A percentile compares a stretch with the other conserved stretches of the same genome.
Evolutionary conservation across 2,329 filamentous ascomycete species (phyloP).

Genomic region (Calonectria ilicicola): DNA sequence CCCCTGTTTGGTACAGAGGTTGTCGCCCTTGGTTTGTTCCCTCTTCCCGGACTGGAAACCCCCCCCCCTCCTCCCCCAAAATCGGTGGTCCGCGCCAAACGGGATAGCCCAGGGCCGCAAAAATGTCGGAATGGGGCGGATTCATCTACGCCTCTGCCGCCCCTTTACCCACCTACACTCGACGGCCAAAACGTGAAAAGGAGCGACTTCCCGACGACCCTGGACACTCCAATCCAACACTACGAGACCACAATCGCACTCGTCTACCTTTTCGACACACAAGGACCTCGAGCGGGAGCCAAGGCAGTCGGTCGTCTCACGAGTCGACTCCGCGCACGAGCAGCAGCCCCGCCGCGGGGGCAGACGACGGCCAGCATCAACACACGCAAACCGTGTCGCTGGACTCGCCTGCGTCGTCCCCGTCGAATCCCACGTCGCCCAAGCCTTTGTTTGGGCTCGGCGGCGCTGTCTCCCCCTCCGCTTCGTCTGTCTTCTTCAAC

Average conservation of each 20-base stretch:
- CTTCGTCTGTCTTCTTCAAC: slow-evolving; percentile 33
- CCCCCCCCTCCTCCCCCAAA: slow-evolving; percentile 23
- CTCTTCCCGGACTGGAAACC: slow-evolving; percentile 14
- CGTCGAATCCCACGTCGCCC: slow-evolving; percentile 30
- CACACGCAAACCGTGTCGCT: slow-evolving; percentile 35
- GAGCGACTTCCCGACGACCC: slow-evolving; percentile 40
- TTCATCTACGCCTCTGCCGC: slow-evolving; percentile 45
- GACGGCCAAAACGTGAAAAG: slow-evolving; percentile 42
- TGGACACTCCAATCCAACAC: slow-evolving; percentile 32
- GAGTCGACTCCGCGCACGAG: slow-evolving; percentile 42
- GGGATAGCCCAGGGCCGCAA: slow-evolving; percentile 40
- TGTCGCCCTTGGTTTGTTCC: slow-evolving; percentile 28
- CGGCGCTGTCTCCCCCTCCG: slow-evolving; percentile 26
- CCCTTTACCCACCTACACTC: slow-evolving; percentile 45
- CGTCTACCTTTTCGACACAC: slow-evolving; percentile 37
- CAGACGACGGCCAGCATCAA: slow-evolving; percentile 31
- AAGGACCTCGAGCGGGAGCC: slow-evolving; percentile 43
- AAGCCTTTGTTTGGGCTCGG: slow-evolving; percentile 30
- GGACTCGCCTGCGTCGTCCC: slow-evolving; percentile 36
- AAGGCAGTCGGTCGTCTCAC: slow-evolving; percentile 43
- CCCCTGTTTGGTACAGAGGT: slow-evolving; percentile 32
- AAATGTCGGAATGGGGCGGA: slow-evolving; percentile 48
- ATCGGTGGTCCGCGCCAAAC: slow-evolving; percentile 41
- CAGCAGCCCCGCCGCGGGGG: slow-evolving; percentile 45
- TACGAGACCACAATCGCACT: slow-evolving; percentile 32